Base-by-base conservation (phyloP, 306 rosid species). In the Adenanthera pavonina region DNA sequence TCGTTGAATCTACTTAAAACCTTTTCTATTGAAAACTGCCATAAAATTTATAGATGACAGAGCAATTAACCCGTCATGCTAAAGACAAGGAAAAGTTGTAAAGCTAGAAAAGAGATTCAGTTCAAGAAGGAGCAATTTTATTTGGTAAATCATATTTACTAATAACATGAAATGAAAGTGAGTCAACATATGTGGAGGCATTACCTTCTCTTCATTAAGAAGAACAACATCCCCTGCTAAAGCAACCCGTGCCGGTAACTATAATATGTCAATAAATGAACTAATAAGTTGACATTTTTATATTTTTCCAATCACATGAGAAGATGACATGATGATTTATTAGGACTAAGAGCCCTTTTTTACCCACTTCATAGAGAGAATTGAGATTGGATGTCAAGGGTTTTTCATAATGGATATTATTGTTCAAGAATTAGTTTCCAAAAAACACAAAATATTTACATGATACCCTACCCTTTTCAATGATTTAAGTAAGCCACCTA, bases 231-330 rank as follows among this genome's bases (percentile, higher is more conserved):
- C 99, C 53, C 99, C 99, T n/a, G 85, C 85, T 80, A 95, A 83
- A 56, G 98, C 99, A 88, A 93, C 89, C 59, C 99, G 90, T 65
- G 92, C 81, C 19, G 98, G 98, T 68, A 86, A 69, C 99, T 95
- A 87, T 80, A 88, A 82, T 72, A 87, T 67, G 72, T 57, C 81
- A 89, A 87, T 38, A 78, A 76, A 84, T 64, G 67, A 88, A 65
- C 68, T 59, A 70, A 74, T 70, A 41, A 53, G 69, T 56, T 78
- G 68, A 54, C 72, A 75, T 34, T 17, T 74, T 16, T 46, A 53
- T 60, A 59, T 60, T 60, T 75, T 74, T 81, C 73, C 13, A 77
- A 73, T 53, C 66, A 73, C 69, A 51, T 2, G 3, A 61, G 48
- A 77, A 83, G 66, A 6, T 30, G 46, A 69, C 74, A 78, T 71